Percentiles rank a stretch among this genome's conserved stretches.
phyloP scores from a whole-genome alignment of 2,329 filamentous ascomycete species.

The Alternaria viburni region DNA sequence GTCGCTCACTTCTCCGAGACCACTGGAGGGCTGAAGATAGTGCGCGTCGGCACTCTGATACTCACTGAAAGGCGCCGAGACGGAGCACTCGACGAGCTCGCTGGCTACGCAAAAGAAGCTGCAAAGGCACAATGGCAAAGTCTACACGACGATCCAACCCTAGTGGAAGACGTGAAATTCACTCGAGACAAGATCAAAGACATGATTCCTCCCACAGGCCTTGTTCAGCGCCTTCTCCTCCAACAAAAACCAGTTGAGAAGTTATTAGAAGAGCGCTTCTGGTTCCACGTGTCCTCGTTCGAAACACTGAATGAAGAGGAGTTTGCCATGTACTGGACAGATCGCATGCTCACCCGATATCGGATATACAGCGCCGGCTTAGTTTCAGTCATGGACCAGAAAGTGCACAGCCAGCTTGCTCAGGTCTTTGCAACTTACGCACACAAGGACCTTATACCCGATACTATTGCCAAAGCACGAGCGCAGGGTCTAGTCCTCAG shows the following conservation, averaged over 20 bases:
- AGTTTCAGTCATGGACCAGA: slow-evolving; percentile 32
- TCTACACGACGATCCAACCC: slow-evolving; percentile 17
- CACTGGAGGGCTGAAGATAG: not conserved
- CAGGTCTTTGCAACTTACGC: slow-evolving; percentile 40
- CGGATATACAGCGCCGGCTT: slow-evolving; percentile 37
- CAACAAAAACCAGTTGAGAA: slow-evolving; percentile 28
- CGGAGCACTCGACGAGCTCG: slow-evolving; percentile 18
- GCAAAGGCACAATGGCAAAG: slow-evolving; percentile 34
- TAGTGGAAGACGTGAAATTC: slow-evolving; percentile 31
- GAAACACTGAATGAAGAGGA: slow-evolving; percentile 38
- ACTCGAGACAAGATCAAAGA: slow-evolving; percentile 23
- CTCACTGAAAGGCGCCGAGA: slow-evolving; percentile 19
- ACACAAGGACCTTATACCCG: slow-evolving; percentile 43
- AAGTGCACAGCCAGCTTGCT: slow-evolving; percentile 42
- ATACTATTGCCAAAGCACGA: slow-evolving; percentile 38
- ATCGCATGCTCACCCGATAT: slow-evolving; percentile 35
- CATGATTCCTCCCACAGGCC: slow-evolving; percentile 7
- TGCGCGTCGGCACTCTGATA: slow-evolving; percentile 23
- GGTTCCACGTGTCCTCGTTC: slow-evolving; percentile 27
- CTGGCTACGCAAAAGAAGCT: slow-evolving; percentile 22
- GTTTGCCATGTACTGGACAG: slow-evolving; percentile 43
- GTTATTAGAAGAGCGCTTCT: slow-evolving; percentile 32
- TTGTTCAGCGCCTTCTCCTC: slow-evolving; percentile 19
- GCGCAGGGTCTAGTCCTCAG: slow-evolving; percentile 40
- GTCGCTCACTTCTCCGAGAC: slow-evolving; percentile 6